phyloP scores from a whole-genome alignment of 768 basidiomycete species.

The Suillus tomentosus region DNA sequence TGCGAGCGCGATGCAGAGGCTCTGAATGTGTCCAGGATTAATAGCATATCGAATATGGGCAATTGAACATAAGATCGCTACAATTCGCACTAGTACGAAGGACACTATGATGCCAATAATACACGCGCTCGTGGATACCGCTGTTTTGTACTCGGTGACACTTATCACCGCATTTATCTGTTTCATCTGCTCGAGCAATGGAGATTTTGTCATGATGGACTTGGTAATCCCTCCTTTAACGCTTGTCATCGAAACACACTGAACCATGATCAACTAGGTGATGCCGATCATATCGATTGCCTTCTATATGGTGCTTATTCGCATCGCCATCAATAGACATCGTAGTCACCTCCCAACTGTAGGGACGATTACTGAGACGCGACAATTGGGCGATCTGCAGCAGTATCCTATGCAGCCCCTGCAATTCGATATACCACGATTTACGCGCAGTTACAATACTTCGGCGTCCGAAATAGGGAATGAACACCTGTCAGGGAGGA shows the following conservation, averaged over 20 bases:
- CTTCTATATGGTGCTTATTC: conserved; percentile 1
- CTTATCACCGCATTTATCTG: conserved; percentile 6
- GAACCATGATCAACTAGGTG: background rate
- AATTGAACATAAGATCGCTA: background rate
- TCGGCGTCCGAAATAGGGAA: background rate
- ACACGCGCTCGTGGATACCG: conserved; percentile 9
- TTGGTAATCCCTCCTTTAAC: background rate
- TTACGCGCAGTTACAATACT: background rate
- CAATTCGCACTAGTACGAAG: background rate
- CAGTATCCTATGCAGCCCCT: background rate
- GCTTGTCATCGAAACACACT: background rate
- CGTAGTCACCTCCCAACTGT: background rate
- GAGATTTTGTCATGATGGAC: conserved; percentile 9
- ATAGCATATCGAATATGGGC: conserved; percentile 10
- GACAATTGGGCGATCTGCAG: background rate
- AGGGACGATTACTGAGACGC: background rate
- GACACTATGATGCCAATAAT: conserved; percentile 1
- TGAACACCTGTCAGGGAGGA: background rate
- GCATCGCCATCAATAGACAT: background rate
- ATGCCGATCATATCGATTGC: background rate
- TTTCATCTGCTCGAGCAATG: background rate
- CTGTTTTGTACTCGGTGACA: conserved; percentile 11
- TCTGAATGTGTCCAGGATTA: background rate
- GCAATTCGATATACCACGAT: conserved; percentile 5
- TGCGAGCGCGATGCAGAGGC: background rate